These are phyloP conservation scores for Coniochaeta sp. DNA, from an alignment of 2,329 filamentous ascomycete genomes.

Conservation along the genomic window DNA sequence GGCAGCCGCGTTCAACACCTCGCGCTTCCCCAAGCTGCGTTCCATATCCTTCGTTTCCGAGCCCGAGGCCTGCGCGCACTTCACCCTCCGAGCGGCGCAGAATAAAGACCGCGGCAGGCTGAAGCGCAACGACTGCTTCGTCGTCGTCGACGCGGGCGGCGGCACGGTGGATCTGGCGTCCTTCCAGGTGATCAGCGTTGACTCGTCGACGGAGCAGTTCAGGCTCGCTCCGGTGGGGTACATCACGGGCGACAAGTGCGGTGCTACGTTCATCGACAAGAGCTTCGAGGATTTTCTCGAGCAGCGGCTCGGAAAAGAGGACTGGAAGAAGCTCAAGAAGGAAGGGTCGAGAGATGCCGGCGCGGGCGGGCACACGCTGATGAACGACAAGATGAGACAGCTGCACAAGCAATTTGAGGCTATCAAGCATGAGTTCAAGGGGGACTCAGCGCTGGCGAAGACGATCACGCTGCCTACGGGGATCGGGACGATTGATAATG, in stretches of 20 bases:
- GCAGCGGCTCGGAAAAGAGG: conserved; percentile 10
- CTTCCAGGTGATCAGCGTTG: conserved; percentile 14
- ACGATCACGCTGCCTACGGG: conserved; percentile 11
- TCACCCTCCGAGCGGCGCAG: conserved; percentile 15
- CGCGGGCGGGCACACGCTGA: conserved; percentile 17
- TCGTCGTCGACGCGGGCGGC: conserved; percentile 19
- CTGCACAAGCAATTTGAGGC: conserved; percentile 16
- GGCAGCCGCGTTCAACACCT: conserved; percentile 8
- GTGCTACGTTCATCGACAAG: conserved; percentile 16
- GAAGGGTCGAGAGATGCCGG: conserved; percentile 9
- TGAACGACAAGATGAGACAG: conserved; percentile 15
- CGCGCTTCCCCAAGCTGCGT: conserved; percentile 10
- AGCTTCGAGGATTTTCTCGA: conserved; percentile 13
- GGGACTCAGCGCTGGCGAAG: conserved; percentile 8
- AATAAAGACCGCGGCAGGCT: conserved; percentile 12
- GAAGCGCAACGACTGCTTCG: conserved; percentile 16
- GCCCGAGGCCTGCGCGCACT: conserved; percentile 14
- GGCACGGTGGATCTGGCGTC: conserved; percentile 19
- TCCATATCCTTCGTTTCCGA: conserved; percentile 11
- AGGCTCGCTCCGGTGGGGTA: conserved; percentile 13
- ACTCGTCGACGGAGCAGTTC: conserved; percentile 14
- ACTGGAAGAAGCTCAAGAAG: conserved; percentile 14
- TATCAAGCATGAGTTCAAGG: conserved; percentile 18
- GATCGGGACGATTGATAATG: conserved; percentile 11
- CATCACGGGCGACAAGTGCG: conserved; percentile 13